Percentiles rank a stretch among this genome's conserved stretches.
Evolutionary conservation across 345 rosid species (phyloP).

Genomic region (Arabis hirsuta): DNA sequence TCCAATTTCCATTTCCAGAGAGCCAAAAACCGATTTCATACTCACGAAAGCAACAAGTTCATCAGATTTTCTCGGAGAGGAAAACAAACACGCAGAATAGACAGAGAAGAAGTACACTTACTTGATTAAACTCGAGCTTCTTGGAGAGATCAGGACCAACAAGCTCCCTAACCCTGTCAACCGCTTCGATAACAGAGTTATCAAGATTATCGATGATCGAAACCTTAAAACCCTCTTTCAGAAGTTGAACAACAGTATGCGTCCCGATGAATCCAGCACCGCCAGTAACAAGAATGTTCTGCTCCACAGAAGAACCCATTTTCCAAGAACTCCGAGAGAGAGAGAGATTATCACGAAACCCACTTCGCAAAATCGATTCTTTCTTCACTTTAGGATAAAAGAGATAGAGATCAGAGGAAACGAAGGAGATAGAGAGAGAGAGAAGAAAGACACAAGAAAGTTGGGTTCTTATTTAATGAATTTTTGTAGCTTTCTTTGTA

Average conservation of each 20-base stretch:
- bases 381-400: background rate
- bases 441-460: background rate
- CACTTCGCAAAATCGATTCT: constrained; percentile 32
- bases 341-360: background rate
- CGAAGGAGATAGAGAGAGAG: constrained; percentile 33
- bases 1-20: constrained; percentile 18
- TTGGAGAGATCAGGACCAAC: constrained; percentile 74
- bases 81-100: background rate
- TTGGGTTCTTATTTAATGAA: constrained; percentile 34
- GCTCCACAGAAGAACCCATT: constrained; percentile 52
- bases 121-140: constrained; percentile 72
- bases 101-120: constrained; percentile 38
- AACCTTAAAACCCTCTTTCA: constrained; percentile 76
- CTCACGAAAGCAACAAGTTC: background rate
- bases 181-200: constrained; percentile 75
- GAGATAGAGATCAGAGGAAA: constrained; percentile 26
- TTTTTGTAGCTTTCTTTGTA: constrained; percentile 7
- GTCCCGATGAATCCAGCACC: constrained; percentile 98
- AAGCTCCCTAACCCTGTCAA: constrained; percentile 72
- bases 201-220: constrained; percentile 84
- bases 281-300: constrained; percentile 83
- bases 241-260: constrained; percentile 85
- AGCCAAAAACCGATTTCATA: constrained; percentile 8
- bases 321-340: background rate
- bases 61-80: background rate